Base-by-base conservation (phyloP, 1,139 yeast species). In the Neolecta irregularis region DNA sequence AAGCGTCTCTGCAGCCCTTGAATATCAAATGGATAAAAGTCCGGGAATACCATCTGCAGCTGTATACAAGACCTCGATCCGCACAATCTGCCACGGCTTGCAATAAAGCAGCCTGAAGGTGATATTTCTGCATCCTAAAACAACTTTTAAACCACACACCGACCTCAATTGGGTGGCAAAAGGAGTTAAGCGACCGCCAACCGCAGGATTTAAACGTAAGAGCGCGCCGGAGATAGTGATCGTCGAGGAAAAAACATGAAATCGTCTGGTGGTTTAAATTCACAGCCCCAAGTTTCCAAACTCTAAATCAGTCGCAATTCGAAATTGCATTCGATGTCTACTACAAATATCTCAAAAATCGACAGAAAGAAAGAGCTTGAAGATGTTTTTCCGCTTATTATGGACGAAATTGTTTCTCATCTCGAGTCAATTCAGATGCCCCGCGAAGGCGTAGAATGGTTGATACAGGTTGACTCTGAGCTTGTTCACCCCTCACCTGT, bases 391-490 rank as follows among this genome's bases (percentile, higher is more conserved):
- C 88, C 88, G 44, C 67, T 65, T 30, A 62, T 91, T 45, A 93
- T 81, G 26, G 67, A 64, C 18, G 98, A 88, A 54, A 65, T 88
- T 48, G 68, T 66, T 41, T 67, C 65, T 24, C 67, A 74, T 39
- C 63, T 81, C 43, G 60, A 58, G 40, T 63, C 63, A 39, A 80
- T 83, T 58, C 80, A 81, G 40, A 79, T 88, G 73, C 83, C 94
- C 13, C 60, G 66, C 42, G 91, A 79, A 45, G 96, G 95, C 35
- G 66, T 79, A 42, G 72, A 69, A 25, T 88, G 99, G 98, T 81
- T 72, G 60, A 69, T 65, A 48, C 65, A 65, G 44, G 55, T 44
- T 28, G 11, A 15, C n/a, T 2, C 16, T 13, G 24, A 15, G 30
- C 7, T 4, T 33, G 22, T 8, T 6, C 12, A 30, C 20, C 9